Conservation (phyloP, 352 stramenopile genomes). For the Blastocystis sp. region DNA sequence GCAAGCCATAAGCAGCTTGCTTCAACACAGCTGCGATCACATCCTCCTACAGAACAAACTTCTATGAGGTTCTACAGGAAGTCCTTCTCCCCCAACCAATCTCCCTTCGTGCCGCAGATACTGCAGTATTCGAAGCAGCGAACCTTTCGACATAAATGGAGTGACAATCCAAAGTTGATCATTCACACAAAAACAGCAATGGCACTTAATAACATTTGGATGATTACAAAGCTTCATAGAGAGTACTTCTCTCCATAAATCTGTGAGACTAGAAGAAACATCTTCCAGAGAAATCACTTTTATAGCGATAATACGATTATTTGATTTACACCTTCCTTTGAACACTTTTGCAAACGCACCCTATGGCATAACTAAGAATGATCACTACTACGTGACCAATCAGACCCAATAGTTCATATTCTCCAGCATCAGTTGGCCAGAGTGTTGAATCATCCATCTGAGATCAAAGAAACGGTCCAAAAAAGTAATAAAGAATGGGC, state of each 20-base stretch:
- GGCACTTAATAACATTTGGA: conserved; percentile 26
- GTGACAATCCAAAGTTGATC: conserved; percentile 51
- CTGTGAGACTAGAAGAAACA: neutral
- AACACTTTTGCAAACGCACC: conserved; percentile 60
- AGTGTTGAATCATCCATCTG: neutral
- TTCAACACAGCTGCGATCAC: conserved; percentile 16
- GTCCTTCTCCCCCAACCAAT: neutral
- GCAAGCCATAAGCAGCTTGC: conserved; percentile 18
- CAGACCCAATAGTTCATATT: conserved; percentile 37
- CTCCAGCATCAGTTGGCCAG: conserved; percentile 32
- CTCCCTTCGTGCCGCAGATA: neutral
- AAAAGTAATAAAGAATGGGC: neutral
- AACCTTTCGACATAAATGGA: conserved; percentile 60
- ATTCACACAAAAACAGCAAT: conserved; percentile 50
- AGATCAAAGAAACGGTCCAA: neutral
- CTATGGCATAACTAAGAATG: neutral
- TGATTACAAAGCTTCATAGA: conserved; percentile 62
- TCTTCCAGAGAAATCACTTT: conserved; percentile 50
- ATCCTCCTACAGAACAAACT: neutral
- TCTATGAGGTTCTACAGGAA: neutral
- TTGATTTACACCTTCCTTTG: conserved; percentile 41
- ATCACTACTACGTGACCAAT: neutral
- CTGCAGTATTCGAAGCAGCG: conserved; percentile 24
- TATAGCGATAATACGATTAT: conserved; percentile 44
- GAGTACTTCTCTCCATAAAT: conserved; percentile 53